phyloP scores from a whole-genome alignment of 805 yeast genomes.

The Pichia scutulata region DNA sequence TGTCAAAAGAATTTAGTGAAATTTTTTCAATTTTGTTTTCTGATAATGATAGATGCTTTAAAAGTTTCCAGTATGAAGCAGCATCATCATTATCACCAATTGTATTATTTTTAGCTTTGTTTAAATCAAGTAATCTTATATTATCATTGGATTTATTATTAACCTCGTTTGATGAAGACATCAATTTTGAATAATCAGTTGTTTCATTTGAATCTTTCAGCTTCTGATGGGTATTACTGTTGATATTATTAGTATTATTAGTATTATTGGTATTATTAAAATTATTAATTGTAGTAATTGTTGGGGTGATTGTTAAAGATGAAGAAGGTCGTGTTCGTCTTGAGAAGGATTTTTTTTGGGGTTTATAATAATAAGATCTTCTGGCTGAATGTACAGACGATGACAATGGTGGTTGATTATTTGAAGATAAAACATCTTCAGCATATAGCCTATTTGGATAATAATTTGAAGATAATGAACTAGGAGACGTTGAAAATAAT shows the following conservation, averaged over 20 bases:
- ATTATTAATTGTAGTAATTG: too few relatives aligned
- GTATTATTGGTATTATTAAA: too few relatives aligned
- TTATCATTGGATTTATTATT: neutral
- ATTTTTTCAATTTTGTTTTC: constrained; percentile 32
- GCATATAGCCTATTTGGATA: constrained; percentile 8
- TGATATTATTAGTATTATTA: neutral
- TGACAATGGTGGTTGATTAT: constrained; percentile 6
- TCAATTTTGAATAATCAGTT: neutral
- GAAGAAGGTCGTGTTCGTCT: constrained; percentile 12
- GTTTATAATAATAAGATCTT: constrained; percentile 23
- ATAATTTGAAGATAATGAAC: constrained; percentile 6
- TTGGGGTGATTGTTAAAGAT: constrained; percentile 1
- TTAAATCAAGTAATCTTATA: neutral
- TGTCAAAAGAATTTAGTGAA: constrained; percentile 25
- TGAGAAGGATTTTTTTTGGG: constrained; percentile 8
- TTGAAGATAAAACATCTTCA: constrained; percentile 5
- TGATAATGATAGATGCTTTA: constrained; percentile 34
- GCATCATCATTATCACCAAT: neutral
- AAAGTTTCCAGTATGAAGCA: constrained; percentile 27
- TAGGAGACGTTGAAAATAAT: constrained; percentile 10
- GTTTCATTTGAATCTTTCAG: neutral
- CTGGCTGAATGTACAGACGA: constrained; percentile 18
- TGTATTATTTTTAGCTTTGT: neutral
- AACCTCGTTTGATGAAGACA: neutral
- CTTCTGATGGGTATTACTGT: neutral